Evolutionary conservation across 495 filamentous ascomycete genomes (phyloP).

Genomic region (Bathelium albidoporum): DNA sequence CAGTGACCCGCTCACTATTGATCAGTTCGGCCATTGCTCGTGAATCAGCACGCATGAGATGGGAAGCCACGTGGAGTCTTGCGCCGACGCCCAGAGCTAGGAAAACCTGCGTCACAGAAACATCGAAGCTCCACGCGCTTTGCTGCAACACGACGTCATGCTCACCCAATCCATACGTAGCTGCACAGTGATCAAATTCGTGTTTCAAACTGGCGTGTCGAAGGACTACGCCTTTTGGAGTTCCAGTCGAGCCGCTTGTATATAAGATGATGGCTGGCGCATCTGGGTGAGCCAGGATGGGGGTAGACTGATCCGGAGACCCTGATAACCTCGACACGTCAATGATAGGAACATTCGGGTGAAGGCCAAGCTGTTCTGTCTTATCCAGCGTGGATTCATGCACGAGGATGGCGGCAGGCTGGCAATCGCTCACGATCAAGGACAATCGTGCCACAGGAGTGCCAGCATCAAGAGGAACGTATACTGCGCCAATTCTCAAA

Average conservation of each 20-base stretch:
- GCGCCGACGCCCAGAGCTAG: too few species aligned
- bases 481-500: neutral
- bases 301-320: neutral
- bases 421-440: neutral
- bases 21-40: too few species aligned
- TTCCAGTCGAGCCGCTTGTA: neutral
- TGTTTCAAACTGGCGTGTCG: neutral
- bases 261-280: neutral
- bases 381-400: neutral
- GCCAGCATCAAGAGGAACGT: neutral
- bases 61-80: too few species aligned
- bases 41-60: too few species aligned
- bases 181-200: neutral
- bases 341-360: neutral
- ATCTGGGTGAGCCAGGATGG: neutral
- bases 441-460: neutral
- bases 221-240: neutral
- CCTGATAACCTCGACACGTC: neutral
- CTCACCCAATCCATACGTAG: too few species aligned
- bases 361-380: neutral
- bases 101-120: too few species aligned
- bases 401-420: neutral
- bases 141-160: too few species aligned
- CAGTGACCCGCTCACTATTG: too few species aligned
- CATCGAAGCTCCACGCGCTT: too few species aligned